phyloP scores from a whole-genome alignment of 2,329 filamentous ascomycete genomes.

The Neofusicoccum laricinum region DNA sequence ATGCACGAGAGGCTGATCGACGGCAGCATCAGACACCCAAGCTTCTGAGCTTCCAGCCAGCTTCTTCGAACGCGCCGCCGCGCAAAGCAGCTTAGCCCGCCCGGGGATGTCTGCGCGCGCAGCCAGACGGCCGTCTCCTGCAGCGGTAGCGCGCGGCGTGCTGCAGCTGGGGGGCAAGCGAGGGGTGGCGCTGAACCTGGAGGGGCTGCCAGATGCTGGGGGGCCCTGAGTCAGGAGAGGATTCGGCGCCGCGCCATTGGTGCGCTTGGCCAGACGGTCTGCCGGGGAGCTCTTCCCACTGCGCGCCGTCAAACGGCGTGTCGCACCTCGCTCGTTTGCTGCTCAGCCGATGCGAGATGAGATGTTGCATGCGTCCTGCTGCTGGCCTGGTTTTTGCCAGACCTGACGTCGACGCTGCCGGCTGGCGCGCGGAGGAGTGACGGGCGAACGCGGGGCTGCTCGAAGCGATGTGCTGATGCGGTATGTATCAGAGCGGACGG shows the following conservation, averaged over 20 bases:
- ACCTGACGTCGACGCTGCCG: background rate
- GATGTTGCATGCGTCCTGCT: background rate
- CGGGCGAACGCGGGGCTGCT: background rate
- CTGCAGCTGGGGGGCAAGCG: background rate
- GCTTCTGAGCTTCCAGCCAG: background rate
- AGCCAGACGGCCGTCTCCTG: background rate
- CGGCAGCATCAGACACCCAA: background rate
- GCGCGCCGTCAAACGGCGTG: background rate
- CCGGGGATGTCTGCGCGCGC: background rate
- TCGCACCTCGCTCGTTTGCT: background rate
- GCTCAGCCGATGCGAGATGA: background rate
- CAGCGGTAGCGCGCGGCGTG: background rate
- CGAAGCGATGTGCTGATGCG: constrained; percentile 3
- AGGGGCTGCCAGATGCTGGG: background rate
- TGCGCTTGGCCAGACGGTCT: background rate
- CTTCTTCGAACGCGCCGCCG: background rate
- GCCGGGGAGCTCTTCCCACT: background rate
- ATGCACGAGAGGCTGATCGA: constrained; percentile 1
- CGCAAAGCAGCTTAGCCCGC: background rate
- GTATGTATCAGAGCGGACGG: constrained; percentile 6
- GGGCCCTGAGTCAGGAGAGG: background rate
- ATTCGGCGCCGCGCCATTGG: background rate
- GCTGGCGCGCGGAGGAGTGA: background rate
- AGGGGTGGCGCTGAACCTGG: background rate
- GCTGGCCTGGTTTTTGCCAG: background rate